Base-by-base conservation (phyloP, 2,329 filamentous ascomycete species). In the Fusarium tupiense region DNA sequence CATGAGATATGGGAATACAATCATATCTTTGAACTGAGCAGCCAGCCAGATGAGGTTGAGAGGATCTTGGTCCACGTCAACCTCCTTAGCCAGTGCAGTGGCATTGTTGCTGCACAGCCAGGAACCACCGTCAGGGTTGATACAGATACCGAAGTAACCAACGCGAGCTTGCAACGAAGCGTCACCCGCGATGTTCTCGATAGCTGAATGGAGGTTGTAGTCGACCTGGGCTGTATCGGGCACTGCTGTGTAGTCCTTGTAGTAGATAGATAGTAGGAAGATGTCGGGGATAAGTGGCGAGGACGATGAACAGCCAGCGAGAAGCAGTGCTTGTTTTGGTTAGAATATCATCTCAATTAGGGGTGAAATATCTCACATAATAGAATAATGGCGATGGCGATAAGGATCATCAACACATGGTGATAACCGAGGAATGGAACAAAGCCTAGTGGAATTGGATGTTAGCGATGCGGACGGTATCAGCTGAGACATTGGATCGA, bases 101-200 rank as follows among this genome's bases (percentile, higher is more conserved):
- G 96, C 96, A 83, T 99, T 99, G 88, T 98, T 97, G 83, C 94
- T 96, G 89, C 96, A 99, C 67, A 98, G 90, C 90, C 94, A 99
- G 29, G 92, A 91, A 75, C 96, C 96, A 68, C 93, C 93, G 81
- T 98, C 94, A 3, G 94, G 92, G 84, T 95, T 96, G 82, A 98
- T 91, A 85, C 96, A 99, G 83, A 99, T 97, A 77, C 96, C 96
- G 80, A 99, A 99, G 86, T 97, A 99, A 75, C 96, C 96, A 37
- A 99, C 96, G 65, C 96, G 92, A 33, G 96, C 95, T 83, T 97
- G 94, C 56, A 99, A 87, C 68, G 91, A 89, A 19, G 96, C 95
- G 76, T 90, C 87, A 61, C 94, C 94, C 66, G 97, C 96, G 72
- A 99, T 97, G 84, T 96, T 97, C 71, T 91, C 89, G 77, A 98